phyloP scores from a whole-genome alignment of 306 rosid species.

The Boehmeria nivea region DNA sequence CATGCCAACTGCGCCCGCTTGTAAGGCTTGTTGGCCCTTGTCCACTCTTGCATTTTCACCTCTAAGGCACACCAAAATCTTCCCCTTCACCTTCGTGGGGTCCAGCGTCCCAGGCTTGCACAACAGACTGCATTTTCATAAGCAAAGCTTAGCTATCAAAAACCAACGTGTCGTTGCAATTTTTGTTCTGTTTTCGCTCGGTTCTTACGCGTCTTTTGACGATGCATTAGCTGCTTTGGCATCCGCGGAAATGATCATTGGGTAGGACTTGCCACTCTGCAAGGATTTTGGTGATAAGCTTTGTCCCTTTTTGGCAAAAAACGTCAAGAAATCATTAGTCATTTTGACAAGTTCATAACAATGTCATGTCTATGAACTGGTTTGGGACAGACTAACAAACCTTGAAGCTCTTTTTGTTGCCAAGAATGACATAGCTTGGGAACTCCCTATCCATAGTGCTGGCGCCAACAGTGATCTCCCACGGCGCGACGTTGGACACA shows the following conservation, averaged over 20 bases:
- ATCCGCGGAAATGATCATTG: constrained; percentile 47
- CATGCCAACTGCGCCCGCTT: constrained; percentile 87
- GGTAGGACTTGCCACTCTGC: constrained; percentile 37
- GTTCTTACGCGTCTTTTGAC: constrained; percentile 61
- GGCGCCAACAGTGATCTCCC: constrained; percentile 85
- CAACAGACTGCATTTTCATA: constrained; percentile 37
- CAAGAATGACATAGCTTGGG: constrained; percentile 49
- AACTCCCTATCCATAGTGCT: constrained; percentile 87
- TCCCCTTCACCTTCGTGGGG: constrained; percentile 73
- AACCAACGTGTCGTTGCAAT: too few relatives aligned
- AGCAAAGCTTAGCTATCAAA: not conserved
- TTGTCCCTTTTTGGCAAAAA: constrained; percentile 51
- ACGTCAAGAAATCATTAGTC: not conserved
- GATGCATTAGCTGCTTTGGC: constrained; percentile 55
- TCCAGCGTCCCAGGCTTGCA: constrained; percentile 79
- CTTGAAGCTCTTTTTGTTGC: constrained; percentile 40
- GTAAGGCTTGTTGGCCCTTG: constrained; percentile 72
- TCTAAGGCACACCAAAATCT: constrained; percentile 72
- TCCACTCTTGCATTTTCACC: constrained; percentile 81
- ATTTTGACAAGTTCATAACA: not conserved
- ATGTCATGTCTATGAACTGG: too few relatives aligned
- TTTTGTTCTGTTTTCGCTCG: too few relatives aligned
- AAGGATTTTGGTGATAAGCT: constrained; percentile 55
- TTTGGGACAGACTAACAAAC: constrained; percentile 18
- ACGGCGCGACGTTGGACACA: constrained; percentile 53